Conservation (phyloP, 352 stramenopile genomes). For the Globisporangium solare region DNA sequence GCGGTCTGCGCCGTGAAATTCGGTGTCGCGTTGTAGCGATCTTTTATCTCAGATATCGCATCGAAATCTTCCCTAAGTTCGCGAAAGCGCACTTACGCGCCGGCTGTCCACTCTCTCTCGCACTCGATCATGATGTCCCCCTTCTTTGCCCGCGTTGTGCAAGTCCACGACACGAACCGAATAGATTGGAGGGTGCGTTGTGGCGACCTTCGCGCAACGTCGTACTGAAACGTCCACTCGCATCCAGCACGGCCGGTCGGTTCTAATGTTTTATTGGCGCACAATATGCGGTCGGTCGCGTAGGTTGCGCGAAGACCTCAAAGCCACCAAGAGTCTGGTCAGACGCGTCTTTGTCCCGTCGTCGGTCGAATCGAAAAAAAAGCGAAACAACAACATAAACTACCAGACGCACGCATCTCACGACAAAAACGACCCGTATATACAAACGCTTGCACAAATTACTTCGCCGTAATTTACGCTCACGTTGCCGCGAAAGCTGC, state of each 20-base stretch:
- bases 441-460: background rate
- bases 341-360: slow-evolving; percentile 1
- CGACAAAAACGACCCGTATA: background rate
- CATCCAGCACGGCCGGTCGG: slow-evolving; percentile 12
- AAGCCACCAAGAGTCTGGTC: background rate
- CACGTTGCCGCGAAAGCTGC: background rate
- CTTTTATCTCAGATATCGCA: too few relatives aligned
- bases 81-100: too few relatives aligned
- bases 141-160: slow-evolving; percentile 3
- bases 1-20: too few relatives aligned
- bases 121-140: background rate
- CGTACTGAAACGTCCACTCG: slow-evolving; percentile 11
- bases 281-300: slow-evolving; percentile 12
- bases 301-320: slow-evolving; percentile 18
- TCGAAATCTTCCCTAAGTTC: too few relatives aligned
- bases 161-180: slow-evolving; percentile 7
- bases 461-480: background rate
- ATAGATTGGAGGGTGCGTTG: slow-evolving; percentile 13
- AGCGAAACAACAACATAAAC: background rate
- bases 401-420: too few relatives aligned
- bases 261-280: background rate
- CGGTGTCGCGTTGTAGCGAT: too few relatives aligned
- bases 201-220: slow-evolving; percentile 15
- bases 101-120: background rate
- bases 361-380: slow-evolving; percentile 10